Evolutionary conservation across 306 rosid genomes (phyloP).

Genomic region (Vigna unguiculata): DNA sequence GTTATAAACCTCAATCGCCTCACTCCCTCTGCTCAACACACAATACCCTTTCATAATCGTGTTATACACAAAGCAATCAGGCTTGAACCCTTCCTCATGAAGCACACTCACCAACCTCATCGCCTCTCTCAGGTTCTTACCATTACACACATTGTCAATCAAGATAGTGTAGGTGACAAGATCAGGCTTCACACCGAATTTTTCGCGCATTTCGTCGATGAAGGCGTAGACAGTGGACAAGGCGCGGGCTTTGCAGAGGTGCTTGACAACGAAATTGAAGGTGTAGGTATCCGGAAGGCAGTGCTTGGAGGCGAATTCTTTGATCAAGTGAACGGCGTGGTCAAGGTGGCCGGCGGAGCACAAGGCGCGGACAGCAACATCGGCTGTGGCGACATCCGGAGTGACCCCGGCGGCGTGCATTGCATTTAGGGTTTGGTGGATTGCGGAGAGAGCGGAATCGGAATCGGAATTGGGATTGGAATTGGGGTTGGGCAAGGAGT

Average conservation of each 20-base stretch:
- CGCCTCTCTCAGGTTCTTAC: slow-evolving; percentile 77
- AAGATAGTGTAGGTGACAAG: slow-evolving; percentile 79
- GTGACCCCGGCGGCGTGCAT: slow-evolving; percentile 64
- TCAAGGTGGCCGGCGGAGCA: slow-evolving; percentile 60
- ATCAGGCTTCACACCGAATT: slow-evolving; percentile 67
- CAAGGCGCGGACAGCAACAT: slow-evolving; percentile 72
- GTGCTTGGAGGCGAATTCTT: slow-evolving; percentile 62
- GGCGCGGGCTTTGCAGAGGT: slow-evolving; percentile 65
- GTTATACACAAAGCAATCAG: slow-evolving; percentile 78
- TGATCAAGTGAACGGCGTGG: slow-evolving; percentile 61
- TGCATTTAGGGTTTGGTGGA: slow-evolving; percentile 69
- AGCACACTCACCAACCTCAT: slow-evolving; percentile 65
- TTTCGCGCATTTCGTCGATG: slow-evolving; percentile 62
- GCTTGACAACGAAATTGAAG: slow-evolving; percentile 68
- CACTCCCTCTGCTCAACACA: slow-evolving; percentile 71
- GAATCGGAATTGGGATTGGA: slow-evolving; percentile 36
- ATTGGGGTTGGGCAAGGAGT: slow-evolving; percentile 48
- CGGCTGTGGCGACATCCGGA: slow-evolving; percentile 73
- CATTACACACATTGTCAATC: slow-evolving; percentile 84
- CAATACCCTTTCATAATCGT: slow-evolving; percentile 93
- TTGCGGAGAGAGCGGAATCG: slow-evolving; percentile 58
- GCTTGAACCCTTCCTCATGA: slow-evolving; percentile 77
- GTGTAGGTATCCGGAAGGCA: slow-evolving; percentile 71
- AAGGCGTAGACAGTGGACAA: slow-evolving; percentile 59
- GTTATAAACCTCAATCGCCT: slow-evolving; percentile 75